Base-by-base conservation (phyloP, 1,284 basidiomycete genomes). In the Rhodotorula sp. region DNA sequence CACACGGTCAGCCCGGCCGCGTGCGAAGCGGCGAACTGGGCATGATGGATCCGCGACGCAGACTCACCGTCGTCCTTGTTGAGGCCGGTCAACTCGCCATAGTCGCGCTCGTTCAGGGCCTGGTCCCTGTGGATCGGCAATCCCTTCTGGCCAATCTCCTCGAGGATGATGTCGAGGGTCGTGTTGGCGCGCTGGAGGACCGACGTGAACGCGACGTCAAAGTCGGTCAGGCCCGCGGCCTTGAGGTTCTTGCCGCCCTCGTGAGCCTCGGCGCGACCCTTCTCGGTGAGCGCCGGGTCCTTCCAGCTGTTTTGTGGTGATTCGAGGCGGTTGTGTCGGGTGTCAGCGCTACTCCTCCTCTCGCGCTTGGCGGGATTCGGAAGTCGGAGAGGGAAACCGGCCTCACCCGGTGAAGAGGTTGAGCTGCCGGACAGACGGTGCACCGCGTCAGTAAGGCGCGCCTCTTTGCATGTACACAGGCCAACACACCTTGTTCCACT, bases 81-180 rank as follows among this genome's bases (percentile, higher is more conserved):
- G 62, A 83, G 77, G 45, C 81, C 82, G 47, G 80, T 80, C 31
- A 82, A 75, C 68, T 82, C 82, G 58, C 81, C 81, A 67, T 83
- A 83, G 77, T 82, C 81, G 23, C 82, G 79, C 79, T 83, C 82
- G 78, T 83, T 83, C 62, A 83, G 76, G 4, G 81, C 81, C 77
- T 82, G 80, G 72, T 81, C 79, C 77, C 81, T 80, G 73, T 75
- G 71, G 55, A 78, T 79, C 60, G 77, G 60, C 60, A 83, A 77
- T 56, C 70, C 77, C 70, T 81, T 79, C 76, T 82, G 81, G 21
- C 76, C 80, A 34, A 83, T 79, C 72, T 80, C 79, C 74, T 82
- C 80, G 73, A 83, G 81, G 70, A 83, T 82, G 57, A 77, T 81
- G 19, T 61, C 75, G 43, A 83, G 79, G 8, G 82, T 83, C 63